Percentiles rank a stretch among this genome's conserved stretches.
phyloP scores from a whole-genome alignment of 2,329 filamentous ascomycete genomes.

The Mariannaea sp. region DNA sequence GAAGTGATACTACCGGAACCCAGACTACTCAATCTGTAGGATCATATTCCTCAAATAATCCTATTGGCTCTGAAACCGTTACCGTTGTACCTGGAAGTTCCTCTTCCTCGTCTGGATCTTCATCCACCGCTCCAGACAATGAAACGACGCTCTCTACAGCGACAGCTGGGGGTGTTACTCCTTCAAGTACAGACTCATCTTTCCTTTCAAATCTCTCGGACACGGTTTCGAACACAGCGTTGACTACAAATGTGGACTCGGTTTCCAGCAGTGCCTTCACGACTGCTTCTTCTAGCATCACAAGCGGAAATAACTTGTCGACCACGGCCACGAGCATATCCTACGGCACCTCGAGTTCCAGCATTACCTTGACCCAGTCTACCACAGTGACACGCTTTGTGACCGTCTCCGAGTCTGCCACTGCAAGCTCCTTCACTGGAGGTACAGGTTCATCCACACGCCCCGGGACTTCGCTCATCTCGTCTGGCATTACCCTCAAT shows the following conservation, averaged over 20 bases:
- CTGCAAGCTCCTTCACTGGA: not conserved
- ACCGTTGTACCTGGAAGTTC: not conserved
- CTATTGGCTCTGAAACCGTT: not conserved
- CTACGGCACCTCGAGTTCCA: not conserved
- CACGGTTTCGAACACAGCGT: not conserved
- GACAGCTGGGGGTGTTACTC: not conserved
- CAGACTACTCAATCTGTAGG: not conserved
- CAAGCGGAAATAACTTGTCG: not conserved
- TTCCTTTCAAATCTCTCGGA: not conserved
- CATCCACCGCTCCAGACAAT: not conserved
- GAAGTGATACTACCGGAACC: not conserved
- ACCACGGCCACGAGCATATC: not conserved
- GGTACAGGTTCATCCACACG: not conserved
- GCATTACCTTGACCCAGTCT: not conserved
- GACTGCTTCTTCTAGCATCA: not conserved
- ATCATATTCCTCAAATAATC: not conserved
- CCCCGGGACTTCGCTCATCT: not conserved
- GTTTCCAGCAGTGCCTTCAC: not conserved
- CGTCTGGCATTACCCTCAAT: not conserved
- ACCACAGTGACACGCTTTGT: not conserved
- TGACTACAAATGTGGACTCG: not conserved
- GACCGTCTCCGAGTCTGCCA: not conserved
- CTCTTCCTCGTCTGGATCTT: not conserved
- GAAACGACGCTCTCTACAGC: not conserved
- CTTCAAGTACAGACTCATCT: not conserved